These are phyloP conservation scores for Orychophragmus violaceus DNA, from an alignment of 345 rosid species.

Conservation along the genomic window DNA sequence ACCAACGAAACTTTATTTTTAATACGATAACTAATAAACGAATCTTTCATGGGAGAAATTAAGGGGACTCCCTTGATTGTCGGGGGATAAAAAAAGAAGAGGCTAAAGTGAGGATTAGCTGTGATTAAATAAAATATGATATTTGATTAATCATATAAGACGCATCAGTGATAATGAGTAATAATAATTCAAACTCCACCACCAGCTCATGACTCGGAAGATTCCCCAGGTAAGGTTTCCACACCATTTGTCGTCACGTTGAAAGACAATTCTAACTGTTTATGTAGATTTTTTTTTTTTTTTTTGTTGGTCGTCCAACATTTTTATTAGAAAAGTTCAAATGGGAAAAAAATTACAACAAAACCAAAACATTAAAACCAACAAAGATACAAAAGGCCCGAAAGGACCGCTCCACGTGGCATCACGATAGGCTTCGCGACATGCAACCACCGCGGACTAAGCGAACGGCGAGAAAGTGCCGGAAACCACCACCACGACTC, in stretches of 20 bases:
- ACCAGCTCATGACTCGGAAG: slow-evolving; percentile 11
- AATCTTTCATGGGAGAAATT: slow-evolving; percentile 15
- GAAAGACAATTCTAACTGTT: background rate
- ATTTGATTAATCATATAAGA: background rate
- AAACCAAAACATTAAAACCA: no score
- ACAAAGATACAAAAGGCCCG: no score
- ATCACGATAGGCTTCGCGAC: no score
- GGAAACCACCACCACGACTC: no score
- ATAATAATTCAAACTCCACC: background rate
- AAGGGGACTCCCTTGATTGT: background rate
- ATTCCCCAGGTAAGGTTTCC: background rate
- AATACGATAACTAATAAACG: background rate
- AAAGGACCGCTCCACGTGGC: no score
- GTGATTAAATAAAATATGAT: slow-evolving; percentile 7
- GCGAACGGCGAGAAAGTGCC: no score
- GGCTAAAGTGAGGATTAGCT: background rate
- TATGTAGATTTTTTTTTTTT: no score
- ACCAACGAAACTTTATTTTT: background rate
- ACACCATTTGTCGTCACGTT: background rate
- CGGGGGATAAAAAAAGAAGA: background rate
- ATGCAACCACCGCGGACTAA: no score
- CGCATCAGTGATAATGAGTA: background rate
- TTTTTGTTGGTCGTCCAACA: no score
- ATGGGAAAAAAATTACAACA: no score
- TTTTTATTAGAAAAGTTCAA: no score